Evolutionary conservation across 2,329 filamentous ascomycete genomes (phyloP), one percentile per base, ranked within the genome.

Genomic region (Cytospora chrysosperma): DNA sequence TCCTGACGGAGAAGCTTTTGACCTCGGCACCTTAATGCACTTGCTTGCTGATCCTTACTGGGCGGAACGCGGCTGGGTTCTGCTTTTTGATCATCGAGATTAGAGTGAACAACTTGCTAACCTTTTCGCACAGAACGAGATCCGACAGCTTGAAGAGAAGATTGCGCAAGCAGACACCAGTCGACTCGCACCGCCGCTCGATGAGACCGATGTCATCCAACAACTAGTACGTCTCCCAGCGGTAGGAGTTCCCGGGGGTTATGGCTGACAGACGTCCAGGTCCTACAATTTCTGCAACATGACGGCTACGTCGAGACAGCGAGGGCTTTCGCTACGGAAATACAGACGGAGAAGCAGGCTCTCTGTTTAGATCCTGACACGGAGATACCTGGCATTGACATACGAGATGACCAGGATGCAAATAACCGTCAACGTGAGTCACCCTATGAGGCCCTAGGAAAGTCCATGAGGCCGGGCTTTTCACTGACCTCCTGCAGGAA

Each of bases 281-380:
- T 88, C 21, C 83, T 93, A 47, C 93, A 97, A 75, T 98, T 96
- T 69, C 80, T 99, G 17, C 91, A 93, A 43, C 94, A 98, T 70
- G 95, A 98, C 71, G 95, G 95, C 64, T 98, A 97, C 69, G 89
- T 97, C 9, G 94, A 97, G 69, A 97, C 94, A 0, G 93, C 93
- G 10, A 86, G 88, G 67, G 92, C 92, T 0, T 98, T 99, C 79
- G 88, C 91, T 4, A 83, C 89, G 69, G 94, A 98, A 72, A 87
- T 96, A 28, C 84, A 86, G 60, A 79, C 84, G 19, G 91, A 97
- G 73, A 89, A 90, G 70, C 80, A 85, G 70, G 87, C 90, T 10
- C 77, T 97, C 62, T 85, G 84, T 66, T 81, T 85, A 51, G 84
- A 86, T 61, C 76, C 84, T 43, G 75, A 75, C 55, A 74, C 80